A percentile compares a stretch with the other conserved stretches of the same genome.
These are phyloP conservation scores for Pseudognaphalium luteoalbum DNA, from an alignment of 129 eudicot species.

Conservation along the genomic window DNA sequence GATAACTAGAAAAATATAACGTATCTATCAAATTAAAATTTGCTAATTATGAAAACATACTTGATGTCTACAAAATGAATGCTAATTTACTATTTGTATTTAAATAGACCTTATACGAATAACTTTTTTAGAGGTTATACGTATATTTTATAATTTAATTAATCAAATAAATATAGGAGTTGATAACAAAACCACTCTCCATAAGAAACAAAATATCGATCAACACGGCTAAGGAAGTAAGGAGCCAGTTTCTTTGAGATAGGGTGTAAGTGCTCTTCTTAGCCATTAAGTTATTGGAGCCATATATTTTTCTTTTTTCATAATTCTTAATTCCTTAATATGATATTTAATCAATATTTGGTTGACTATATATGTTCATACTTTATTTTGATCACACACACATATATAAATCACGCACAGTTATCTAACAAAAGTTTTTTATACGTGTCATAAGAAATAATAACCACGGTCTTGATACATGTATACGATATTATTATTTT, in stretches of 20 bases:
- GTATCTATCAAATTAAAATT: too few relatives aligned
- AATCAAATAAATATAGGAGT: too few relatives aligned
- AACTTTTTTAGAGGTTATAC: too few relatives aligned
- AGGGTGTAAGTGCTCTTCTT: conserved; percentile 28
- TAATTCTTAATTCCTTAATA: not conserved
- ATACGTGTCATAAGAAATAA: too few relatives aligned
- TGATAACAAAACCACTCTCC: not conserved
- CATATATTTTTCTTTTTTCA: not conserved
- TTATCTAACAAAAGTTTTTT: too few relatives aligned
- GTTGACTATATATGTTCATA: not conserved
- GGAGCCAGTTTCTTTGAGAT: conserved; percentile 18
- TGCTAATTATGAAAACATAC: not conserved
- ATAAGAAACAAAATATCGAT: not conserved
- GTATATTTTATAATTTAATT: too few relatives aligned
- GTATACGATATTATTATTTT: too few relatives aligned
- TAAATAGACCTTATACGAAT: too few relatives aligned
- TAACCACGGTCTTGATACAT: too few relatives aligned
- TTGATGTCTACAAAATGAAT: not conserved
- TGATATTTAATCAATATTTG: not conserved
- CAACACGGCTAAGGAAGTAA: conserved; percentile 24
- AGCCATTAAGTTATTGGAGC: conserved; percentile 24
- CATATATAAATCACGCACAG: too few relatives aligned
- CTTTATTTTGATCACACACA: too few relatives aligned
- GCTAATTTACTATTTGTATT: not conserved
- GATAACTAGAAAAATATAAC: too few relatives aligned